Percentiles rank a stretch among this genome's conserved stretches.
Evolutionary conservation across 768 basidiomycete species (phyloP).

Genomic region (Mycena kentingensis): DNA sequence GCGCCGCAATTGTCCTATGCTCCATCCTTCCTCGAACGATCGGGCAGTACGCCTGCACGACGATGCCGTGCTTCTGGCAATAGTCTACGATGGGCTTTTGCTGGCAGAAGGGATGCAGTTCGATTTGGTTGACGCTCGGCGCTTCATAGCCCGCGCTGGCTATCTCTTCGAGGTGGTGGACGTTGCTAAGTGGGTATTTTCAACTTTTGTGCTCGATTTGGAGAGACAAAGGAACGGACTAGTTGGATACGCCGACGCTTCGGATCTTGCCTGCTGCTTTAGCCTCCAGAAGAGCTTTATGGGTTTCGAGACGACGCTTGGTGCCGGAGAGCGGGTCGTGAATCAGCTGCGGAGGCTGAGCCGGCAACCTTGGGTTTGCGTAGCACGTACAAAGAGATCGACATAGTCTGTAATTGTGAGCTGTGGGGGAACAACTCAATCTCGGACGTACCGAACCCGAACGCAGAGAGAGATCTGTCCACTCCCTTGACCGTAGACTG

Average conservation of each 20-base stretch:
- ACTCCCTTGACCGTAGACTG: constrained; percentile 59
- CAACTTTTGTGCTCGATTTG: not conserved
- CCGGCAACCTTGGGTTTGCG: not conserved
- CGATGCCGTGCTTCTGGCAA: constrained; percentile 60
- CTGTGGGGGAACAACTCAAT: not conserved
- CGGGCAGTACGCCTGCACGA: constrained; percentile 77
- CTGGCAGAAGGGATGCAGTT: constrained; percentile 84
- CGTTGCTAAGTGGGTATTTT: constrained; percentile 52
- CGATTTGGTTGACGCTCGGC: constrained; percentile 82
- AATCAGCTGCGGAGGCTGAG: constrained; percentile 44
- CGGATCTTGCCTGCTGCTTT: constrained; percentile 65
- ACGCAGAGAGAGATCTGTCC: constrained; percentile 58
- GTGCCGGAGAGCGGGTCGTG: constrained; percentile 71
- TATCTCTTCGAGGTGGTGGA: constrained; percentile 78
- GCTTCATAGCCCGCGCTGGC: constrained; percentile 57
- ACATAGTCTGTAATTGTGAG: constrained; percentile 49
- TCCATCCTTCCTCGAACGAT: constrained; percentile 64
- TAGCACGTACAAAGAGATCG: constrained; percentile 56
- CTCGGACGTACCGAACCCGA: constrained; percentile 65
- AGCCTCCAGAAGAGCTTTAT: constrained; percentile 67
- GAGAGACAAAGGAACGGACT: constrained; percentile 44
- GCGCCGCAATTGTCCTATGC: constrained; percentile 50
- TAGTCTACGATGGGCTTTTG: constrained; percentile 78
- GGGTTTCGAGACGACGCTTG: constrained; percentile 67
- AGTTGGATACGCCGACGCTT: constrained; percentile 83